Percentiles rank a stretch among this genome's conserved stretches.
Conservation (phyloP, 495 filamentous ascomycete species). For the Beverwykella pulmonaria region DNA sequence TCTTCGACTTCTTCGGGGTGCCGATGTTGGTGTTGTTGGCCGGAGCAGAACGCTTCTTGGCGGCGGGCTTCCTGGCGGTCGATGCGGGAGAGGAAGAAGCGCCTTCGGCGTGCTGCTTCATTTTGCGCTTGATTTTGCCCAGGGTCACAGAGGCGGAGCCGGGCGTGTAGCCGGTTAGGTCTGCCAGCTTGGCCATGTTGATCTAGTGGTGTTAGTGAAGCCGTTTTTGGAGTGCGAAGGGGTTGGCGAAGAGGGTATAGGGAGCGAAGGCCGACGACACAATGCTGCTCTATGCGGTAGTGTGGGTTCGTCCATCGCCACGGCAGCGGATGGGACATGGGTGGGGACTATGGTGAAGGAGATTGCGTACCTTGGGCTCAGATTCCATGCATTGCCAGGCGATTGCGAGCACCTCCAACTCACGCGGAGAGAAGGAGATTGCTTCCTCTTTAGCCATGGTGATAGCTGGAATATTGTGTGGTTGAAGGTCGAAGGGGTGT, state of each 20-base stretch:
- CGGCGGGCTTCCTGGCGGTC: conserved; percentile 6
- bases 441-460: conserved; percentile 8
- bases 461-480: not conserved
- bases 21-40: not conserved
- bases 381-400: conserved; percentile 37
- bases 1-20: not conserved
- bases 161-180: conserved; percentile 24
- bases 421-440: conserved; percentile 12
- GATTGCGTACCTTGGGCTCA: conserved; percentile 31
- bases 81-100: not conserved
- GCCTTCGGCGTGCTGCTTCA: conserved; percentile 10
- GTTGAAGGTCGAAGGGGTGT: not conserved
- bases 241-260: not conserved
- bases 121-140: conserved; percentile 35
- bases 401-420: conserved; percentile 29
- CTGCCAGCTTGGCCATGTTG: conserved; percentile 34
- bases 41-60: not conserved
- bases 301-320: not conserved
- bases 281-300: too few species aligned
- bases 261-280: too few species aligned
- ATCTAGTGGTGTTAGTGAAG: conserved; percentile 27
- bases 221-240: not conserved
- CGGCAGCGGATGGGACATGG: not conserved
- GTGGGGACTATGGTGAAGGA: not conserved
- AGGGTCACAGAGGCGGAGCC: conserved; percentile 27